Base-by-base conservation (phyloP, 2,329 filamentous ascomycete species). In the Aspergillus fijiensis region DNA sequence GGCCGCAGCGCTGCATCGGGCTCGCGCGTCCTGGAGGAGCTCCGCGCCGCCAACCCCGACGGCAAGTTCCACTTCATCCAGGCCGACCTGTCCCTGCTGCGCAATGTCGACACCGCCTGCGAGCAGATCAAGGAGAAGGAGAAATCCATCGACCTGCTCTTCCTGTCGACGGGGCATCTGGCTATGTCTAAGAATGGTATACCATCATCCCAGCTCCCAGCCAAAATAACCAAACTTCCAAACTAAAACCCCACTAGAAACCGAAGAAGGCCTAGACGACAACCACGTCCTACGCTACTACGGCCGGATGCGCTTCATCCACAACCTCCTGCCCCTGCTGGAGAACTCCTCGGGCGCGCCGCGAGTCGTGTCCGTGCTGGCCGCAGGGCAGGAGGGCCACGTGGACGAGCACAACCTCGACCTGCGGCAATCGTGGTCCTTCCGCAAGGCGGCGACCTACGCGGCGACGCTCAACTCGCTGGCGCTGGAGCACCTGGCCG, bases 271-370 rank as follows among this genome's bases (percentile, higher is more conserved):
- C 2, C 75, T 89, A 2, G 79, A 85, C 55, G 76, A 79, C 29
- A 77, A 81, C 33, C 77, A 80, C 25, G 77, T 81, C 7, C 76
- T 88, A 16, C 76, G 77, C 21, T 84, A 82, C 72, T 87, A 88
- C 72, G 78, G 82, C 4, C 85, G 86, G 21, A 79, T 83, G 63
- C 83, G 84, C 45, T 84, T 87, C 66, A 77, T 83, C 12, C 59
- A 78, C 49, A 85, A 86, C 57, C 79, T 89, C 0, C 80, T 87
- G 9, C 85, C 86, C 0, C 77, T 82, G 0, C 76, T 89, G 2
- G 74, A 76, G 11, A 69, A 67, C n/a, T 79, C 84, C 0, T 65
- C 76, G 0, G 62, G 73, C 5, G 76, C 86, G 25, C 78, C 81
- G 0, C 82, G 85, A 9, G 82, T 86, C 9, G 78, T 87, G 25